Percentiles rank a stretch among this genome's conserved stretches.
phyloP scores from a whole-genome alignment of 2,329 filamentous ascomycete genomes.

The Colletotrichum sp. region DNA sequence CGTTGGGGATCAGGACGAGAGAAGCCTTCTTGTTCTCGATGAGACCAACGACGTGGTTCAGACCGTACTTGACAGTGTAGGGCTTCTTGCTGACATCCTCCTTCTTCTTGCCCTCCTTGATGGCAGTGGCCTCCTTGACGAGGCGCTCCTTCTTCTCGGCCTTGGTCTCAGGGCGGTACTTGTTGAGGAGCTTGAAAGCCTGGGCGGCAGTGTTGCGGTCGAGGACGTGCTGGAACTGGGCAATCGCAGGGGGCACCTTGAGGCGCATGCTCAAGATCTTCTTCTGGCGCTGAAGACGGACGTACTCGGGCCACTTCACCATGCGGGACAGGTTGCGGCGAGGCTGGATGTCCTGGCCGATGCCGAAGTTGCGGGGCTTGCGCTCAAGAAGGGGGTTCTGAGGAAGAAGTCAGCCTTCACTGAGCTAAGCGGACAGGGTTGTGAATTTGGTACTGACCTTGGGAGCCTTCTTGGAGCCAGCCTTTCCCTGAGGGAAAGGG shows the following conservation, averaged over 20 bases:
- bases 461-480: constrained; percentile 88
- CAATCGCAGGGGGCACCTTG: constrained; percentile 96
- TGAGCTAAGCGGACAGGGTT: not conserved
- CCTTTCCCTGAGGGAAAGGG: constrained; percentile 95
- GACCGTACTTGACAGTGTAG: constrained; percentile 98
- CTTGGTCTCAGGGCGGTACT: constrained; percentile 99
- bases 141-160: constrained; percentile 99
- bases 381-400: constrained; percentile 99
- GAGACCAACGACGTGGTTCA: constrained; percentile 98
- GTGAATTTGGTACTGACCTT: constrained; percentile 77
- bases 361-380: constrained; percentile 95
- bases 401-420: constrained; percentile 24
- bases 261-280: constrained; percentile 98
- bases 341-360: constrained; percentile 98
- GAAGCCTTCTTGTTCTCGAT: constrained; percentile 99
- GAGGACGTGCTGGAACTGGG: constrained; percentile 97
- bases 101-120: constrained; percentile 99
- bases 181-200: constrained; percentile 99
- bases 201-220: constrained; percentile 97
- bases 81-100: constrained; percentile 99
- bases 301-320: constrained; percentile 99
- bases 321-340: constrained; percentile 95
- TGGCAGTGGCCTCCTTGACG: constrained; percentile 95
- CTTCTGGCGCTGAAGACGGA: constrained; percentile 92
- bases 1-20: constrained; percentile 97